Percentiles rank a stretch among this genome's conserved stretches.
Evolutionary conservation across 2,329 filamentous ascomycete species (phyloP).

Genomic region (Pezizomycotina sp.): DNA sequence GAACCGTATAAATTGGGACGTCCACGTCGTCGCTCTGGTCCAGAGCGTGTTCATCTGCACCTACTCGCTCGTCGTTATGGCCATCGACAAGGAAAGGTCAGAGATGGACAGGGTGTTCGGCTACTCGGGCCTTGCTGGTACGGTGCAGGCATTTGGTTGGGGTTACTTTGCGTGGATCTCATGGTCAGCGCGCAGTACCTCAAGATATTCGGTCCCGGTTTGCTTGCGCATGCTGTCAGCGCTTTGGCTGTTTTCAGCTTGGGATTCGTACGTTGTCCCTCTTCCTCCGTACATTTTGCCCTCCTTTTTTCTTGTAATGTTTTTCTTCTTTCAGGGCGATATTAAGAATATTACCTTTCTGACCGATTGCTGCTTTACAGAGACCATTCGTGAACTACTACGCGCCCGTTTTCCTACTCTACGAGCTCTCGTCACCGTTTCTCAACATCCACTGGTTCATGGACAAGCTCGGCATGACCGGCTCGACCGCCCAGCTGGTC

Average conservation of each 20-base stretch:
- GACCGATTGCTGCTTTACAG: conserved; percentile 32
- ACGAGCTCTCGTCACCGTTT: conserved; percentile 72
- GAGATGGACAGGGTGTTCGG: conserved; percentile 55
- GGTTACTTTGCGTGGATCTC: conserved; percentile 76
- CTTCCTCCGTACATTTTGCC: conserved; percentile 5
- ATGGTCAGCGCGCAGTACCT: conserved; percentile 51
- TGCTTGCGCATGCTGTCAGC: conserved; percentile 59
- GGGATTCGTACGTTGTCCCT: conserved; percentile 50
- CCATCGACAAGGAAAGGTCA: conserved; percentile 46
- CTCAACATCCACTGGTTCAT: conserved; percentile 86
- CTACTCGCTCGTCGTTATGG: conserved; percentile 59
- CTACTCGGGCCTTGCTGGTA: conserved; percentile 53
- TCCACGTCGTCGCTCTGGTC: conserved; percentile 68
- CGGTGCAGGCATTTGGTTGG: conserved; percentile 59
- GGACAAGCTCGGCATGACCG: conserved; percentile 70
- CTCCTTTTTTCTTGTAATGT: conserved; percentile 5
- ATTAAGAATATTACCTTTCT: conserved; percentile 1
- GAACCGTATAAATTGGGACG: conserved; percentile 66
- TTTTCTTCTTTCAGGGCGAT: not conserved
- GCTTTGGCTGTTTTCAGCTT: conserved; percentile 59
- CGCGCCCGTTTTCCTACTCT: conserved; percentile 63
- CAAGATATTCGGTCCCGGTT: conserved; percentile 56
- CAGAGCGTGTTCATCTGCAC: conserved; percentile 57
- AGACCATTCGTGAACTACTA: conserved; percentile 76
- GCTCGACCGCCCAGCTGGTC: conserved; percentile 54